These are phyloP conservation scores for Penicillium brevicompactum DNA, from an alignment of 2,329 filamentous ascomycete species.

Conservation along the genomic window DNA sequence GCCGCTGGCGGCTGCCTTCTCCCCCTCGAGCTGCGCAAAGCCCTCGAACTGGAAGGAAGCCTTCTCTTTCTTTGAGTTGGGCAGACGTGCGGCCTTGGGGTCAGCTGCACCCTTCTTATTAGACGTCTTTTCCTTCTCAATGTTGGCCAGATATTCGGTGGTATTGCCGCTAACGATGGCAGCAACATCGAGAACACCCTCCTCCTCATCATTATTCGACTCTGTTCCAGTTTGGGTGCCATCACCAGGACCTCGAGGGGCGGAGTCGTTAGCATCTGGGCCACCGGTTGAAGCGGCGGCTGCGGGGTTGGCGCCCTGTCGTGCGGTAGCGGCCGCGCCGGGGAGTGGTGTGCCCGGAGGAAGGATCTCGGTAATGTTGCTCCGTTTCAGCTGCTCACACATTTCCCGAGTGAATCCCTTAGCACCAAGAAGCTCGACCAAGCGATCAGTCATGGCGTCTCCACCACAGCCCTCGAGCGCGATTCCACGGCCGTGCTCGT, in stretches of 20 bases:
- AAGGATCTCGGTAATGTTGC: constrained; percentile 64
- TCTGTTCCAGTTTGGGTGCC: constrained; percentile 59
- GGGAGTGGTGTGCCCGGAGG: constrained; percentile 57
- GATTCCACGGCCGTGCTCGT: constrained; percentile 66
- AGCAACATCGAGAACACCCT: constrained; percentile 66
- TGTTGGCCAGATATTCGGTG: constrained; percentile 62
- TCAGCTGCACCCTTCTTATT: constrained; percentile 55
- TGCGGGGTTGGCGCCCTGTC: constrained; percentile 54
- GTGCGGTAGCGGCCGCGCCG: constrained; percentile 46
- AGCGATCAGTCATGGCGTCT: constrained; percentile 77
- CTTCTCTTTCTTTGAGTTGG: constrained; percentile 61
- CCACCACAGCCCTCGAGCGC: constrained; percentile 73
- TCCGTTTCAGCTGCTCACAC: constrained; percentile 67
- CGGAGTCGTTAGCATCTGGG: constrained; percentile 42
- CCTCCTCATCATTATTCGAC: constrained; percentile 53
- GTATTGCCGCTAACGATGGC: constrained; percentile 67
- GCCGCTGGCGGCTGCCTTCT: constrained; percentile 52
- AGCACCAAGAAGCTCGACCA: constrained; percentile 65
- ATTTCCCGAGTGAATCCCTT: constrained; percentile 63
- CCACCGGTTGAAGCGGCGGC: constrained; percentile 59
- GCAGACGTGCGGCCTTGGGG: constrained; percentile 54
- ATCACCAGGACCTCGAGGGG: constrained; percentile 56
- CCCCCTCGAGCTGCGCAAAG: constrained; percentile 55
- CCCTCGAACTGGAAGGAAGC: constrained; percentile 65
- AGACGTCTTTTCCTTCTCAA: constrained; percentile 62